Evolutionary conservation across 768 basidiomycete species (phyloP), one percentile per base, ranked within the genome.

Genomic region (Hydnomerulius pinastri): DNA sequence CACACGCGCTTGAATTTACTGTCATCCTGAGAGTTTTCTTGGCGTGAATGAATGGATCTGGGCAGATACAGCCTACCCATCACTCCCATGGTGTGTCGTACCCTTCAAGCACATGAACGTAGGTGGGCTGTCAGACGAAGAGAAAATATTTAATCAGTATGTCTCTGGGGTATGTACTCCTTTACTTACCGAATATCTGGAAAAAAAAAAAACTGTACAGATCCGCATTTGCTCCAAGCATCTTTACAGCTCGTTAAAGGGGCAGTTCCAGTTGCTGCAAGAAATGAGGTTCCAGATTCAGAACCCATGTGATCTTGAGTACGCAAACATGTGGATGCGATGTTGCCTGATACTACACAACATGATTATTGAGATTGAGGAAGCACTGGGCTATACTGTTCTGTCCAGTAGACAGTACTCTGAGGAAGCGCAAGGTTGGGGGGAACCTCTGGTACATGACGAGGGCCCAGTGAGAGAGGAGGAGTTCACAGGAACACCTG

Each of bases 101-200:
- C 63, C 67, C 10, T 68, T 63, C 45, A 68, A 63, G n/a, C 44
- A 41, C 46, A 57, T 62, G 28, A 29, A 37, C 10, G 36, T 25
- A 2, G 56, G 53, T 6, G 36, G 36, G 8, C 39, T 68, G n/a
- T 50, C 51, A 12, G 21, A 17, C 2, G 38, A 51, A 40, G 59
- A 66, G 11, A 55, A 54, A 17, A 54, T 43, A 1, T 68, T 62
- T 25, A 68, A 68, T 12, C 52, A 51, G n/a, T 25, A 58, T 43
- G 3, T 68, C 7, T 67, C 62, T 2, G 59, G 56, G 37, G 56
- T 64, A 33, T 6, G n/a, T 50, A 7, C n/a, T n/a, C n/a, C n/a
- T n/a, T n/a, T 3, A 41, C 23, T 42, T 4, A 32, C n/a, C 8
- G 6, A 29, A 32, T 21, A 29, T 6, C 0, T 4, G 17, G 28